These are phyloP conservation scores for Flaveria floridana DNA, from an alignment of 140 eudicot species.

Conservation along the genomic window DNA sequence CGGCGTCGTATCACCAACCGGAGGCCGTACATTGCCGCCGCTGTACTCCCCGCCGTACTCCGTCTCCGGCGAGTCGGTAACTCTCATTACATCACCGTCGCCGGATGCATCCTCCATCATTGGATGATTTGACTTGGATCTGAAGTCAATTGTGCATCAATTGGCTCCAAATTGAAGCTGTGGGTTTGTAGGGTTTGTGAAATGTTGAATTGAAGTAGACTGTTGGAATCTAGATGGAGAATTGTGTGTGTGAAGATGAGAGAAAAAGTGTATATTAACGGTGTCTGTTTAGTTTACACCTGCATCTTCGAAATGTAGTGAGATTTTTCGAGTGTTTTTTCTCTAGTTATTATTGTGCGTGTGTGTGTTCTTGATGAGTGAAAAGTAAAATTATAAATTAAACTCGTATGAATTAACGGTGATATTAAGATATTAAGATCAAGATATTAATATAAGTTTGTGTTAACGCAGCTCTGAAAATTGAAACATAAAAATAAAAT, in stretches of 20 bases:
- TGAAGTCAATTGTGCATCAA: conserved; percentile 46
- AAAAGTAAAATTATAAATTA: neutral
- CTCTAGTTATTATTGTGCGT: conserved; percentile 34
- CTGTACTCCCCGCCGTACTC: conserved; percentile 43
- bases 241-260: neutral
- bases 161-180: conserved; percentile 19
- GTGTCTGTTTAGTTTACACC: conserved; percentile 29
- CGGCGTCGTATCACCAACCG: conserved; percentile 47
- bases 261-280: conserved; percentile 6
- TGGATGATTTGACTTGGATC: conserved; percentile 25
- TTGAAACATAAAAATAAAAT: no score
- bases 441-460: no score
- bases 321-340: conserved; percentile 28
- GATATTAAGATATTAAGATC: no score
- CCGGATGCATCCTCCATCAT: conserved; percentile 34
- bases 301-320: conserved; percentile 26
- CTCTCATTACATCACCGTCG: conserved; percentile 31
- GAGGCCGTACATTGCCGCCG: conserved; percentile 52
- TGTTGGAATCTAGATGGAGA: conserved; percentile 19
- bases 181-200: conserved; percentile 30
- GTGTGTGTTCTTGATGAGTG: conserved; percentile 26
- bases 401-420: no score
- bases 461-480: no score
- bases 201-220: conserved; percentile 3
- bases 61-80: conserved; percentile 52